Percentiles rank a stretch among this genome's conserved stretches.
These are phyloP conservation scores for Salicornia ramosissima DNA, from an alignment of 148 eudicot genomes.

Conservation along the genomic window DNA sequence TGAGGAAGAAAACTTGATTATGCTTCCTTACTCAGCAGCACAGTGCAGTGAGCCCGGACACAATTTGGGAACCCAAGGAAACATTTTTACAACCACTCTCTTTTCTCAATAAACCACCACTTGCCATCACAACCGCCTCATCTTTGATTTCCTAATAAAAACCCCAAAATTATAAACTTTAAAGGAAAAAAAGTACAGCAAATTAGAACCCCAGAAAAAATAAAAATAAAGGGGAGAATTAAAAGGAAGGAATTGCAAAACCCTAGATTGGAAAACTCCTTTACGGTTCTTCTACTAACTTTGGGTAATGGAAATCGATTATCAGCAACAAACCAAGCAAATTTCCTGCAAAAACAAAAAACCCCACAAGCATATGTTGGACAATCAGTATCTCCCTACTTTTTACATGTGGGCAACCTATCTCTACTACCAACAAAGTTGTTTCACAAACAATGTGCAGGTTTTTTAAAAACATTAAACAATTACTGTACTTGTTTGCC, in stretches of 20 bases:
- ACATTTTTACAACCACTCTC: slow-evolving; percentile 34
- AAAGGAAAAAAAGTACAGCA: not conserved
- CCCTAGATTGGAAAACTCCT: slow-evolving; percentile 22
- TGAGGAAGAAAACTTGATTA: slow-evolving; percentile 25
- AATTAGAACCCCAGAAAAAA: slow-evolving; percentile 9
- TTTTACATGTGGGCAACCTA: slow-evolving; percentile 23
- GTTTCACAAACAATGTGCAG: slow-evolving; percentile 23
- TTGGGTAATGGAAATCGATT: slow-evolving; percentile 4
- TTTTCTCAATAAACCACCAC: slow-evolving; percentile 21
- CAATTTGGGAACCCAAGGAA: slow-evolving; percentile 32
- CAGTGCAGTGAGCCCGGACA: slow-evolving; percentile 48
- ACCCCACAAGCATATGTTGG: slow-evolving; percentile 33
- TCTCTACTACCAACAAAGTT: slow-evolving; percentile 40
- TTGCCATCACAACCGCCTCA: not conserved
- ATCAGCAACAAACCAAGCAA: not conserved
- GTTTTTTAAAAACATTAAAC: not conserved
- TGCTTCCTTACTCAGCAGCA: slow-evolving; percentile 61
- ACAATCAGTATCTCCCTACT: slow-evolving; percentile 40
- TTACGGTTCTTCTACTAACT: slow-evolving; percentile 20
- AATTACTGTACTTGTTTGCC: not conserved
- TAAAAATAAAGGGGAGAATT: slow-evolving; percentile 1
- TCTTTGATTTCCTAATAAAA: not conserved
- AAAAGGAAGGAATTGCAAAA: slow-evolving; percentile 19
- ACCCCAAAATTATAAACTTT: not conserved
- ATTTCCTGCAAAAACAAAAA: slow-evolving; percentile 38